Evolutionary conservation across 2,329 filamentous ascomycete genomes (phyloP), one percentile per base, ranked within the genome.

Genomic region (Phyllosticta ampelicida): DNA sequence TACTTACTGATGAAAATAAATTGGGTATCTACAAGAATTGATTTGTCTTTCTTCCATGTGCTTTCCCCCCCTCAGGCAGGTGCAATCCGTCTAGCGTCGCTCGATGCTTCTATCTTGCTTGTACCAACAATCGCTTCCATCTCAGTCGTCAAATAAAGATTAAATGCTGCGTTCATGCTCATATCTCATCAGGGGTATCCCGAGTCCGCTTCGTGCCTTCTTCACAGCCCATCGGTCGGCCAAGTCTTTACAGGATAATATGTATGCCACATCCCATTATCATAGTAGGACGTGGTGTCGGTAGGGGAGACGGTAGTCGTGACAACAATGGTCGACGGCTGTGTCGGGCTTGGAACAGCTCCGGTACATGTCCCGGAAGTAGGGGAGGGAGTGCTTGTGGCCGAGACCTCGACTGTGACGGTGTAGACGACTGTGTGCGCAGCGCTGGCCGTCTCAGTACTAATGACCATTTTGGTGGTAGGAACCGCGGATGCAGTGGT

Each of bases 231-330:
- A n/a, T 44, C 18, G 1, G 55, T 58, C n/a, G 55, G 23, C 23
- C 20, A 70, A 9, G 66, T 68, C 61, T 73, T 72, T 60, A 74
- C 61, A 0, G 65, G 63, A 61, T 77, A 77, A 20, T 60, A 65
- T 5, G 74, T 77, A 60, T 76, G 73, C 74, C 74, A 77, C 64
- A 73, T 62, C n/a, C 74, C 74, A 55, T 74, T 64, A 59, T 76
- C 74, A 59, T 76, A 77, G 65, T 73, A 76, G 30, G 68, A 63
- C 2, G 69, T 71, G 9, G 71, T 65, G 9, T 59, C 64, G 8
- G 62, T 61, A 9, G 53, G 52, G n/a, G 63, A 60, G 21, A 64
- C 61, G 2, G 69, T 66, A 13, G 69, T 61, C 1, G 67, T 68
- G 36, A 71, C 62, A 18, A 58, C 48, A 13, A 67, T 69, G 9